These are phyloP conservation scores for Populus nigra DNA, from an alignment of 345 rosid species.

Conservation along the genomic window DNA sequence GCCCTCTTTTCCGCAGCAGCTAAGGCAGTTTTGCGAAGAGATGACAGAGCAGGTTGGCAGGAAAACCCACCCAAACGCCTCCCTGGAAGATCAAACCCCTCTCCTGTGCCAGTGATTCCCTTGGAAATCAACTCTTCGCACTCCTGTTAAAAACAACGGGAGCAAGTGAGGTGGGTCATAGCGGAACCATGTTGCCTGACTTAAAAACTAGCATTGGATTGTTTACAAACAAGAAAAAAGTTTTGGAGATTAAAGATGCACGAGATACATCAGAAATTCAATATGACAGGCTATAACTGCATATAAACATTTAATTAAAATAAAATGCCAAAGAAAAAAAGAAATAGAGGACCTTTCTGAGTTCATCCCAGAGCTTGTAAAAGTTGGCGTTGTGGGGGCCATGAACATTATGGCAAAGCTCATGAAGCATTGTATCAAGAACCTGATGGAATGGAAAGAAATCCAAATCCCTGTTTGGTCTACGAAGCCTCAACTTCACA, in stretches of 20 bases:
- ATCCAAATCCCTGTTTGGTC: conserved; percentile 56
- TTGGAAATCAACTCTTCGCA: conserved; percentile 75
- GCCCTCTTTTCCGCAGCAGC: conserved; percentile 78
- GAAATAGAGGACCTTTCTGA: conserved; percentile 49
- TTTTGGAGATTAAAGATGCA: background rate
- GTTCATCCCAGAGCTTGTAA: conserved; percentile 94
- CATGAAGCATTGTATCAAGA: conserved; percentile 95
- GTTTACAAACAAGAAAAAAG: background rate
- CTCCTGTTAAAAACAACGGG: conserved; percentile 47
- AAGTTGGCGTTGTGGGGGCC: conserved; percentile 85
- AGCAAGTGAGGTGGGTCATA: background rate
- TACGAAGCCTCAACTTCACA: conserved; percentile 77
- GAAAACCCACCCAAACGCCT: conserved; percentile 76
- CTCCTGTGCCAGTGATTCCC: conserved; percentile 66
- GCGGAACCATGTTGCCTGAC: background rate
- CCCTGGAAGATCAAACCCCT: conserved; percentile 80
- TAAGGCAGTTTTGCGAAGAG: conserved; percentile 55
- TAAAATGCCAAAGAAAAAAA: background rate
- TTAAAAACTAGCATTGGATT: background rate
- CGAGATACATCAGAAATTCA: background rate
- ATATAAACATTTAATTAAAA: background rate
- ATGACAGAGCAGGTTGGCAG: conserved; percentile 61
- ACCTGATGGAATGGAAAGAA: conserved; percentile 67
- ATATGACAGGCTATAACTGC: background rate
- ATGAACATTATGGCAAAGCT: conserved; percentile 82